Evolutionary conservation across 2,329 filamentous ascomycete species (phyloP), one percentile per base, ranked within the genome.

Genomic region (Chaetomiaceae sp.): DNA sequence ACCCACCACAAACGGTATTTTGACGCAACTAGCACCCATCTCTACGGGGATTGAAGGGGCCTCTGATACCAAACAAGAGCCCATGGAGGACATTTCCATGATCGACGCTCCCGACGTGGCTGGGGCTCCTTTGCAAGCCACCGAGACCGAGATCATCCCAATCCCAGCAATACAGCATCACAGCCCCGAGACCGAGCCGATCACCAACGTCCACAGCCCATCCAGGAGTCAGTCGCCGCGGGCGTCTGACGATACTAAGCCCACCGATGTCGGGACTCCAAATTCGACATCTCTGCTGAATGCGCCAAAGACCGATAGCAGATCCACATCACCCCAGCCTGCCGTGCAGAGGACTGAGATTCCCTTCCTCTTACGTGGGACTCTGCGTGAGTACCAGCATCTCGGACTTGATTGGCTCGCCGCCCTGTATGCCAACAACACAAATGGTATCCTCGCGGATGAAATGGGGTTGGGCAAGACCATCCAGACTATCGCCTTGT

Each of bases 401-500:
- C 89, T 89, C 64, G 95, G 94, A n/a, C 74, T 99, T 7, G 94
- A 99, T 67, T 99, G 94, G 94, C 83, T 99, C 42, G 90, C 91
- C 2, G 89, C 90, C 0, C 78, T 99, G 1, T 97, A 99, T 67
- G 85, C 85, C 14, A 95, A 94, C 59, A 86, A 87, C 58, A 96
- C 92, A 23, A 99, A 97, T 64, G 94, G 94, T 20, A 99, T 99
- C 50, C 75, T 99, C 18, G 94, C 94, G 1, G 95, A 99, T 66
- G 94, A 99, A 68, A 99, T 99, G 94, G 94, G 94, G 58, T 79
- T 99, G 3, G 94, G 94, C 8, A 99, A 99, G 71, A 99, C 94
- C 0, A 97, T 99, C 42, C 94, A 99, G 67, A 99, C 94, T 0
- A 99, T 99, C 64, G 86, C 95, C 3, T 75, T 99, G 3, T 77